phyloP scores from a whole-genome alignment of 2,329 filamentous ascomycete genomes.

The Fusarium sambucinum region DNA sequence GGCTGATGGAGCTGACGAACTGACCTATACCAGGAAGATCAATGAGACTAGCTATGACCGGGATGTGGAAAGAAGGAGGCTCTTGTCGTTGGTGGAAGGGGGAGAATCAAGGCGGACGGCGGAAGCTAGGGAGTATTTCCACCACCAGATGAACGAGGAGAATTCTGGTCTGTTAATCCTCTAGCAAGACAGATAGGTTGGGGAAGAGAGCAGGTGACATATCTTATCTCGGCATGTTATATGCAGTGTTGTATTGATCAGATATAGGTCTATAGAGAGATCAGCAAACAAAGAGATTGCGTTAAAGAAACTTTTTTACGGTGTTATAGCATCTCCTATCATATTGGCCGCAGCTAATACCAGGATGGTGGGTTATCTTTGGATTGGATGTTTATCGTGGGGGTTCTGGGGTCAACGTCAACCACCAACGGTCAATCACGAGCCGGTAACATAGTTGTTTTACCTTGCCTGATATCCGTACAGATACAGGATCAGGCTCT shows the following conservation, averaged over 20 bases:
- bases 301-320: background rate
- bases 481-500: conserved; percentile 9
- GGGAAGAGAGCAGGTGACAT: background rate
- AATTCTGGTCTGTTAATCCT: background rate
- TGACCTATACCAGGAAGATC: conserved; percentile 31
- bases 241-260: background rate
- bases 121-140: conserved; percentile 47
- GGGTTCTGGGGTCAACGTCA: conserved; percentile 34
- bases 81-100: conserved; percentile 49
- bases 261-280: background rate
- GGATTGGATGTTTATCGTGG: conserved; percentile 29
- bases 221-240: conserved; percentile 17
- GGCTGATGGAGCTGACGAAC: conserved; percentile 38
- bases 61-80: conserved; percentile 28
- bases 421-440: conserved; percentile 4
- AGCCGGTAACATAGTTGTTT: conserved; percentile 21
- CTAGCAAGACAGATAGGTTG: background rate
- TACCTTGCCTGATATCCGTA: background rate
- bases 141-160: conserved; percentile 44
- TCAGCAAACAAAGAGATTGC: conserved; percentile 4
- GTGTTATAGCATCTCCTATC: conserved; percentile 6
- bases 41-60: conserved; percentile 37
- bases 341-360: conserved; percentile 22
- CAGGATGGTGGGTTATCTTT: conserved; percentile 19
- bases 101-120: conserved; percentile 32